Base-by-base conservation (phyloP, 352 stramenopile species). In the Phytophthora pinifolia region DNA sequence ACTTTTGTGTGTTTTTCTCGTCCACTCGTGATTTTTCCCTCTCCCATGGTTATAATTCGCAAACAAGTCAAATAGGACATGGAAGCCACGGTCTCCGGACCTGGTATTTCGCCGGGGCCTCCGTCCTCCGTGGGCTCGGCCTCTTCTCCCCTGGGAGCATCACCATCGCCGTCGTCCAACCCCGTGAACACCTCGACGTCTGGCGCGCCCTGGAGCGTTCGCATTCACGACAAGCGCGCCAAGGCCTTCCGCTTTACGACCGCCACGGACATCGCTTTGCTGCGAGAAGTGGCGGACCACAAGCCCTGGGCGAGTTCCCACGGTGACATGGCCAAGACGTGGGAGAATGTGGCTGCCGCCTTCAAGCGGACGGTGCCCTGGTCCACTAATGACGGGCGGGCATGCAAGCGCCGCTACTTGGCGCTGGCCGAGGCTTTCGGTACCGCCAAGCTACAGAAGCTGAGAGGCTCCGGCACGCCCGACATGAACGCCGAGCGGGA, bases 171-270 rank as follows among this genome's bases (percentile, higher is more conserved):
- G 13, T 33, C 39, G 6, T 46, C 20, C 9, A 41, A 18, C 36
- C 0, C 37, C 12, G 31, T 4, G 22, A 27, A 27, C 22, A 4
- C 22, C 22, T 27, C 22, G 22, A 27, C 22, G 22, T 27, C 22
- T 27, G 22, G 22, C 22, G 22, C 39, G 3, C 59, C 59, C 4
- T 67, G 59, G 59, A 59, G 29, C 30, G 38, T 59, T 8, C 52
- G 59, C 32, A 62, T 67, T 15, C 54, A 68, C 41, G 59, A 68
- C 6, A 68, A 68, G 36, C 59, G 54, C 17, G 45, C 52, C 34
- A 68, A 68, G 22, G 53, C 59, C 14, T 68, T 68, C 35, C 59
- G 59, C 33, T 68, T 68, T 22, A 62, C 55, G 30, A 60, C 60
- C 14, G 60, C 47, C n/a, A 64, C 60, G 22, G 60, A 68, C 43